Base-by-base conservation (phyloP, 192 early-diverging fungal species). In the Backusella morwellensis region DNA sequence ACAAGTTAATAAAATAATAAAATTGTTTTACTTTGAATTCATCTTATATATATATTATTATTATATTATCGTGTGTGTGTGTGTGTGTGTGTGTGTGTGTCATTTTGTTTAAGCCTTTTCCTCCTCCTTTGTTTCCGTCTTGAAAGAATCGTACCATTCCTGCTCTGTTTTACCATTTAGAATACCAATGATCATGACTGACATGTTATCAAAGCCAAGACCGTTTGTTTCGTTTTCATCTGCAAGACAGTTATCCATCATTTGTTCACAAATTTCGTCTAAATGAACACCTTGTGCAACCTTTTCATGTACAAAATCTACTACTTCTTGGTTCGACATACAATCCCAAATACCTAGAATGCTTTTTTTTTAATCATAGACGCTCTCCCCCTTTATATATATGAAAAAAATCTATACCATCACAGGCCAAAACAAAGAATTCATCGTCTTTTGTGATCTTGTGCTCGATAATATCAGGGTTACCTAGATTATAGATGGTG, bases 161-260 rank as follows among this genome's bases (percentile, higher is more conserved):
- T 93, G 88, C 73, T 88, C 83, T 47, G 88, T 89, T 78, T 85
- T 89, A 41, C 93, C 95, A 70, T 93, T 89, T 74, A 98, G 88
- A 56, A 98, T 85, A 9, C 88, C 98, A 14, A 96, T 92, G 66
- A 99, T 95, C 54, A 98, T 85, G 17, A 99, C 93, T 0, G 98
- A 98, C 98, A 99, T 99, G 86, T 99, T 99, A 84, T 99, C 98
- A 85, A 96, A 99, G 21, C 98, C 98, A 66, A 98, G 89, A 34
- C 96, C 95, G 59, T 90, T 92, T 68, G 93, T 84, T 40, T 96
- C 96, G 76, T 86, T 90, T 78, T 97, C 95, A 38, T 87, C 78
- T 19, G 97, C 96, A 77, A 99, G 87, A 78, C 98, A 98, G 71
- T 87, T 83, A 72, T 97, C 93, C 95, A 98, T 98, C 73, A 98